These are phyloP conservation scores for Cutaneotrichosporon mucoides DNA, from an alignment of 1,284 basidiomycete genomes.

Conservation along the genomic window DNA sequence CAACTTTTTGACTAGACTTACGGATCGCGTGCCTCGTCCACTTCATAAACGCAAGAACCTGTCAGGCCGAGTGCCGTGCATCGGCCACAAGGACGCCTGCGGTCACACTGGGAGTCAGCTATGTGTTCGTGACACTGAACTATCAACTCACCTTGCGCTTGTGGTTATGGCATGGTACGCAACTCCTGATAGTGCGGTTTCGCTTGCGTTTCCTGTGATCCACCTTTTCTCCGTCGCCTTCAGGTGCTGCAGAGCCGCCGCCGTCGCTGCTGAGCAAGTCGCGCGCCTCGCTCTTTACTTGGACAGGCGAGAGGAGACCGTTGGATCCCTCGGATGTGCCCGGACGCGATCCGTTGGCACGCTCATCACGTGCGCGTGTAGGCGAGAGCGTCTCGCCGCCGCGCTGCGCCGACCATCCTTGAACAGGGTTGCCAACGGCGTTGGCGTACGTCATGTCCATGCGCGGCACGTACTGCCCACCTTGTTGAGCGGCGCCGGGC, in stretches of 20 bases:
- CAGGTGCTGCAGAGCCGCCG: not conserved
- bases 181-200: constrained; percentile 82
- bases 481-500: not conserved
- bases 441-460: not conserved
- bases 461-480: not conserved
- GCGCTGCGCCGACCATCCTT: not conserved
- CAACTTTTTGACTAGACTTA: constrained; percentile 43
- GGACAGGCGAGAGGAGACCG: not conserved
- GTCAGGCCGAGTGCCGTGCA: constrained; percentile 70
- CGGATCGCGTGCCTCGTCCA: constrained; percentile 78
- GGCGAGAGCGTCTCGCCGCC: not conserved
- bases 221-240: constrained; percentile 34
- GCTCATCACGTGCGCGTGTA: not conserved
- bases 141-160: constrained; percentile 68
- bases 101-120: constrained; percentile 37
- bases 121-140: constrained; percentile 3
- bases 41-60: constrained; percentile 85
- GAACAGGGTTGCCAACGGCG: too few species aligned
- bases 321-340: not conserved
- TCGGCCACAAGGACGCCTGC: constrained; percentile 65
- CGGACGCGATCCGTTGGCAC: not conserved
- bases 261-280: too few species aligned
- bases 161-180: constrained; percentile 86
- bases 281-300: not conserved
- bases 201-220: constrained; percentile 62